Percentiles rank a stretch among this genome's conserved stretches.
phyloP scores from a whole-genome alignment of 352 stramenopile species.

The Elongisporangium undulatum region DNA sequence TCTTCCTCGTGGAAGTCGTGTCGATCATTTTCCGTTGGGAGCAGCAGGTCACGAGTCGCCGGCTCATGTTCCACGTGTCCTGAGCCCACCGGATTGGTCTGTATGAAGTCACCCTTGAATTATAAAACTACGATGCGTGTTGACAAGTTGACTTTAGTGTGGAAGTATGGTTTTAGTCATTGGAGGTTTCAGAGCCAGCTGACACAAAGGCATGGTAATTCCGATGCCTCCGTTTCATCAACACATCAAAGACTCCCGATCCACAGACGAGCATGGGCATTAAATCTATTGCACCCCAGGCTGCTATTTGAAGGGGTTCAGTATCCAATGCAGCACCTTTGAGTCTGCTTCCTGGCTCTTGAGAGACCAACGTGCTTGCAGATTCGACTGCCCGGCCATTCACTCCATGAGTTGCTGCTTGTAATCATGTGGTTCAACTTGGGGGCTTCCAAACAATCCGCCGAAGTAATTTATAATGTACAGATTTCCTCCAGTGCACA shows the following conservation, averaged over 20 bases:
- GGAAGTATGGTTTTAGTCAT: too few relatives aligned
- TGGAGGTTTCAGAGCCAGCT: too few relatives aligned
- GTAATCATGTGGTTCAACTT: background rate
- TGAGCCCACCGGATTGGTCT: background rate
- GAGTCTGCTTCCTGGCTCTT: background rate
- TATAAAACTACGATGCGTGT: background rate
- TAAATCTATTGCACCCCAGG: too few relatives aligned
- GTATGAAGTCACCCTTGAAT: background rate
- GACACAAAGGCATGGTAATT: too few relatives aligned
- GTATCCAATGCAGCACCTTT: too few relatives aligned
- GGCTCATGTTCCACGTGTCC: constrained; percentile 17
- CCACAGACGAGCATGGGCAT: too few relatives aligned
- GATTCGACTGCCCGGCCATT: background rate
- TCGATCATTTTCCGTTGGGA: constrained; percentile 47
- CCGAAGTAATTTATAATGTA: background rate
- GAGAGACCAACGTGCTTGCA: background rate
- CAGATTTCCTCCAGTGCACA: too few relatives aligned
- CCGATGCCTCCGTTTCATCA: too few relatives aligned
- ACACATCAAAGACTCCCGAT: too few relatives aligned
- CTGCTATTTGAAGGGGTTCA: too few relatives aligned
- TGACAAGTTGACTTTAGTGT: too few relatives aligned
- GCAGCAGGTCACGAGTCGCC: constrained; percentile 27
- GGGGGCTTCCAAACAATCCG: background rate
- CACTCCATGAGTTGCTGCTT: background rate
- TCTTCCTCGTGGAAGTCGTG: constrained; percentile 47